Evolutionary conservation across 768 basidiomycete genomes (phyloP), one percentile per base, ranked within the genome.

Genomic region (Mycena belliarum): DNA sequence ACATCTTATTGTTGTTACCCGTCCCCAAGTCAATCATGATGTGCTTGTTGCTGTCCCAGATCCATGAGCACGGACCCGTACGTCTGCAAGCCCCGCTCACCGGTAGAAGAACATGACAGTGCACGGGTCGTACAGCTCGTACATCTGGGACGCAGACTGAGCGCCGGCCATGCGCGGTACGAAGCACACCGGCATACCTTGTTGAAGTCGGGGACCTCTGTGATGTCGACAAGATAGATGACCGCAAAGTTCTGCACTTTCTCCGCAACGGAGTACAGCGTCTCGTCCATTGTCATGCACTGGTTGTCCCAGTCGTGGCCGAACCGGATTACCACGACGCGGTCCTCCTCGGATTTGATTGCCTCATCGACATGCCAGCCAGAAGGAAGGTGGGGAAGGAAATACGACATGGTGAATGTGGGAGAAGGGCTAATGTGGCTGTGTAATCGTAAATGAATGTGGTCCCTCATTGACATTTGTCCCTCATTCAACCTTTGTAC

Each of bases 1-100:
- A 95, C 95, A 98, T 97, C 79, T 98, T 98, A 76, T 98, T 98
- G 76, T 98, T 98, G 75, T 98, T 97, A 80, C 95, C 95, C 48
- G 95, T 98, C n/a, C 95, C 95, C 64, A 98, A 76, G 84, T 98
- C 96, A 68, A 99, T 98, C 97, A 98, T 98, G 75, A 98, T 98
- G 70, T 98, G 97, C 71, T 98, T 97, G 73, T 96, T 96, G 38
- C 95, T 96, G 66, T 11, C 2, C n/a, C 32, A 12, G 48, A 29
- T 26, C 53, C 65, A n/a, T 49, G 15, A 55, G 62, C 23, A 35
- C 12, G 59, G 18, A 6, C 1, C 11, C 14, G 18, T 9, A 20
- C n/a, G 6, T 4, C 8, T 35, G 47, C 11, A 26, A 57, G 49
- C 15, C 40, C 25, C 10, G 67, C 88, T 41, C 65, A 95, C 94